Conservation (phyloP, 106 monocot genomes). For the Dendrobium officinale region DNA sequence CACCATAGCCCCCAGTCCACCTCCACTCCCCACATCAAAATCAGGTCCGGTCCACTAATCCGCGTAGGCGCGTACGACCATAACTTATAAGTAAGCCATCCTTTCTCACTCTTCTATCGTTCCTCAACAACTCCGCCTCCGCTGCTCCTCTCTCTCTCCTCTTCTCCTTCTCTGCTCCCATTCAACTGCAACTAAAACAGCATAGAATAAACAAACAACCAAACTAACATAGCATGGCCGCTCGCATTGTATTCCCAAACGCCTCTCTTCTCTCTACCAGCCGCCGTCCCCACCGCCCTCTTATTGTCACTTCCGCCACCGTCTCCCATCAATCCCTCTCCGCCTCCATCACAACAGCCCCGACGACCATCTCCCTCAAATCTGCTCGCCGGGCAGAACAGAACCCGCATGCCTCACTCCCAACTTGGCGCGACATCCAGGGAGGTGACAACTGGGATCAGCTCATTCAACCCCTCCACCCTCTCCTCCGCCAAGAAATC, state of each 20-base stretch:
- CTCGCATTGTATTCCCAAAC: not conserved
- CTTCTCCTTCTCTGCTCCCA: too few species aligned
- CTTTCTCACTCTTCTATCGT: not conserved
- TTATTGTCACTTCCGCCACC: not conserved
- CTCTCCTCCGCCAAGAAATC: slow-evolving; percentile 39
- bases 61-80: not conserved
- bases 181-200: too few species aligned
- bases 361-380: too few species aligned
- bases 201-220: not conserved
- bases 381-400: too few species aligned
- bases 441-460: slow-evolving; percentile 42
- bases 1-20: not conserved
- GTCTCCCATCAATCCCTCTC: not conserved
- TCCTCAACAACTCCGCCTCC: not conserved
- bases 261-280: not conserved
- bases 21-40: not conserved
- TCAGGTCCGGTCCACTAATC: not conserved
- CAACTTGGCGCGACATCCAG: slow-evolving; percentile 47
- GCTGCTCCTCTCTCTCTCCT: not conserved
- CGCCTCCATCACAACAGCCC: not conserved
- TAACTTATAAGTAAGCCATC: not conserved
- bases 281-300: not conserved
- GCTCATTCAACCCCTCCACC: slow-evolving; percentile 31
- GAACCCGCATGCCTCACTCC: not conserved
- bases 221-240: not conserved